A percentile compares a stretch with the other conserved stretches of the same genome.
Evolutionary conservation across 164 flowering plant species (phyloP).

Genomic region (Houttuynia cordata): DNA sequence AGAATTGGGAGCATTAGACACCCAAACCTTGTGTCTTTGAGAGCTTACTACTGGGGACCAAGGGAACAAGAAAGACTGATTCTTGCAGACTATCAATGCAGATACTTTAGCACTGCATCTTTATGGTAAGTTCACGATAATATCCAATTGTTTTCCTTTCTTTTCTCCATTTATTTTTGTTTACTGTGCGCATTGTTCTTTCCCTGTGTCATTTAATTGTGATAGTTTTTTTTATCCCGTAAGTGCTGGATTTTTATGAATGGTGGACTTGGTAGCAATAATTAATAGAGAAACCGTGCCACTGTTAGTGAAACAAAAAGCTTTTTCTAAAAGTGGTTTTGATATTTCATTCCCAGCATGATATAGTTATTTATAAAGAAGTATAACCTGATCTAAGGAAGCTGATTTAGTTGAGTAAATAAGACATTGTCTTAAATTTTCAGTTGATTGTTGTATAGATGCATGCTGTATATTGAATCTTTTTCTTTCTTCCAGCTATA

Average conservation of each 20-base stretch:
- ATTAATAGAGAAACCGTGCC: too few relatives aligned
- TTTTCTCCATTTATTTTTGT: background rate
- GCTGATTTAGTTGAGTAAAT: background rate
- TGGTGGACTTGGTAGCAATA: too few relatives aligned
- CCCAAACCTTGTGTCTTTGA: slow-evolving; percentile 61
- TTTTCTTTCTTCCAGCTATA: background rate
- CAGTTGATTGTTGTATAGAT: background rate
- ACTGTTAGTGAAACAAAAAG: too few relatives aligned
- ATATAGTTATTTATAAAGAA: too few relatives aligned
- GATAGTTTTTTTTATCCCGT: background rate
- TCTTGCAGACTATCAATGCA: slow-evolving; percentile 64
- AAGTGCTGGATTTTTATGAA: background rate
- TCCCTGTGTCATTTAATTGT: background rate
- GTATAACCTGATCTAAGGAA: too few relatives aligned
- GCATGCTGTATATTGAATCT: too few relatives aligned
- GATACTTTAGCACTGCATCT: slow-evolving; percentile 92
- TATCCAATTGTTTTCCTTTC: background rate
- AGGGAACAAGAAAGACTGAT: slow-evolving; percentile 89
- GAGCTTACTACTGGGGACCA: slow-evolving; percentile 97
- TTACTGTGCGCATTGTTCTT: background rate
- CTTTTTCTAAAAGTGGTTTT: too few relatives aligned
- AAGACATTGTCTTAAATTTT: background rate
- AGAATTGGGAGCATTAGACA: slow-evolving; percentile 70
- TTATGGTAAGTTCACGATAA: slow-evolving; percentile 45
- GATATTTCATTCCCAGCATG: too few relatives aligned